phyloP scores from a whole-genome alignment of 352 stramenopile species.

The Pythium angustatum region DNA sequence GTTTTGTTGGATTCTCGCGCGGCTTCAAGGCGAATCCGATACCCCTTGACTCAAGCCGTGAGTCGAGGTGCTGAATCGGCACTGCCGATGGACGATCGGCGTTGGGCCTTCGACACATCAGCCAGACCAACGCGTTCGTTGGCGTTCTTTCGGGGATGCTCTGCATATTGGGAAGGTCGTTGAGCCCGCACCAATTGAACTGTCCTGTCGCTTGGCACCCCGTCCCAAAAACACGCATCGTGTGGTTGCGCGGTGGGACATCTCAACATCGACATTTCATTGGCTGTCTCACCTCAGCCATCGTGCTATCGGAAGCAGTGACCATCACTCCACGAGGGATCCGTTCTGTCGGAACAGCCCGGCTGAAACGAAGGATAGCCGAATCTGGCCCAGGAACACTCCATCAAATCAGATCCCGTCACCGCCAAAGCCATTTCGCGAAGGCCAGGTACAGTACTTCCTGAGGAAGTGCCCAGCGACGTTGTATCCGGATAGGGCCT shows the following conservation, averaged over 20 bases:
- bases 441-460: no score
- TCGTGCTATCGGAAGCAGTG: neutral
- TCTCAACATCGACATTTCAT: constrained; percentile 1
- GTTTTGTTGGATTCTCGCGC: no score
- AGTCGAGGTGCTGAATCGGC: no score
- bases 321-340: no score
- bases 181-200: neutral
- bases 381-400: neutral
- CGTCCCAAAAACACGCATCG: constrained; percentile 17
- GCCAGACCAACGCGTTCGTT: neutral
- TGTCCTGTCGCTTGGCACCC: constrained; percentile 4
- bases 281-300: neutral
- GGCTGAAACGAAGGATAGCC: no score
- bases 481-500: neutral
- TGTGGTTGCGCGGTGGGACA: constrained; percentile 2
- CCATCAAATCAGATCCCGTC: neutral
- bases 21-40: no score
- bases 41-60: no score
- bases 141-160: neutral
- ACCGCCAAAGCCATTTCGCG: neutral
- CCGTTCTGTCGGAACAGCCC: no score
- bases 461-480: neutral
- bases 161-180: neutral
- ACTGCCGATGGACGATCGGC: neutral
- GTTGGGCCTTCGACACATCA: neutral